A percentile compares a stretch with the other conserved stretches of the same genome.
Evolutionary conservation across 805 yeast genomes (phyloP).

Genomic region (Kazachstania taianensis): DNA sequence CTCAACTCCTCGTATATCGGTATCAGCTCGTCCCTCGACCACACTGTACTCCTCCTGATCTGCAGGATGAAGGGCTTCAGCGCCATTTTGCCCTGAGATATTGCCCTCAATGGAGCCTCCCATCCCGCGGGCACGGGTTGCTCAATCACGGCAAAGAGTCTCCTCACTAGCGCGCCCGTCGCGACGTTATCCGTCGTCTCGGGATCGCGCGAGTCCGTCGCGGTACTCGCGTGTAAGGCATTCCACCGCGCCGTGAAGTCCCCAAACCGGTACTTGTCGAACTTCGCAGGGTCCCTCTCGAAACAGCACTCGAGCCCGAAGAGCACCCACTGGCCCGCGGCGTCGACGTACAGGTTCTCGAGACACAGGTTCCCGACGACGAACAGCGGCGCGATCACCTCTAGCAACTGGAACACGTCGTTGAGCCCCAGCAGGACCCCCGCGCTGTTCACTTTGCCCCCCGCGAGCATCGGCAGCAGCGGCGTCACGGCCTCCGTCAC

Average conservation of each 20-base stretch:
- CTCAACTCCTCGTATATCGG: slow-evolving; percentile 42
- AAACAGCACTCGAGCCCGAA: slow-evolving; percentile 60
- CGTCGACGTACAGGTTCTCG: slow-evolving; percentile 53
- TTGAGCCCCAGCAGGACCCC: slow-evolving; percentile 19
- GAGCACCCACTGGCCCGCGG: slow-evolving; percentile 71
- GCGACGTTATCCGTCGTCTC: background rate
- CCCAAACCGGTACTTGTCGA: slow-evolving; percentile 8
- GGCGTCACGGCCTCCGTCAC: slow-evolving; percentile 22
- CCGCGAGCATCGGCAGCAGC: slow-evolving; percentile 11
- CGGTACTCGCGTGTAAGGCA: background rate
- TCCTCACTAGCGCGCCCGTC: slow-evolving; percentile 30
- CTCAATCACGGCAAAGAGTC: slow-evolving; percentile 26
- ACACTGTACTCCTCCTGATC: slow-evolving; percentile 27
- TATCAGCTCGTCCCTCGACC: slow-evolving; percentile 38
- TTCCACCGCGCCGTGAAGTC: slow-evolving; percentile 1
- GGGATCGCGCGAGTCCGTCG: background rate
- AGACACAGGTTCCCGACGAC: slow-evolving; percentile 54
- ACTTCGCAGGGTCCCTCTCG: slow-evolving; percentile 31
- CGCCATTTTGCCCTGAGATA: slow-evolving; percentile 16
- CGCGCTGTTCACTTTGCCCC: slow-evolving; percentile 7
- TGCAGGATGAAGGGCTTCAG: slow-evolving; percentile 29
- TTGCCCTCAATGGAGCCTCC: slow-evolving; percentile 16
- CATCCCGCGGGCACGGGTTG: slow-evolving; percentile 31
- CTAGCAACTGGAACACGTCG: slow-evolving; percentile 20
- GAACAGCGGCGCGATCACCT: slow-evolving; percentile 25